Conservation (phyloP, 345 rosid species). For the Pistacia vera region DNA sequence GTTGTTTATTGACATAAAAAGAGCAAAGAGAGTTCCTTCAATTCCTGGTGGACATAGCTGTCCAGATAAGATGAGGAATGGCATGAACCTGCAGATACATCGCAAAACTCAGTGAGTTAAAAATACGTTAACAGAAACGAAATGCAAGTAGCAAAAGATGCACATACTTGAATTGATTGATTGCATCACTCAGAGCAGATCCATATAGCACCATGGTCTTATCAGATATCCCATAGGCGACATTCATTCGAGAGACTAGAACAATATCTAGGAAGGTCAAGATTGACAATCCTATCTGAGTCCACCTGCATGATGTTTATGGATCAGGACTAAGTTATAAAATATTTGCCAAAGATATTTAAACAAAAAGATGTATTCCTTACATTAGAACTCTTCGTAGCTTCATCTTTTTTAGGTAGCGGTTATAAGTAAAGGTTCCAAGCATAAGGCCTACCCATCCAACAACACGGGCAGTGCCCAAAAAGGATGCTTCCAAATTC, state of each 20-base stretch:
- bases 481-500: conserved; percentile 81
- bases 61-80: conserved; percentile 92
- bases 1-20: conserved; percentile 96
- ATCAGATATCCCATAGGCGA: conserved; percentile 71
- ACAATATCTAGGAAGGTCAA: conserved; percentile 68
- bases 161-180: conserved; percentile 91
- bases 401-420: conserved; percentile 72
- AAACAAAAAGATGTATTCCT: conserved; percentile 25
- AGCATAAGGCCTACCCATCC: conserved; percentile 97
- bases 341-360: neutral
- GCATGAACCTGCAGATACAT: conserved; percentile 80
- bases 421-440: conserved; percentile 79
- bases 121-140: conserved; percentile 9
- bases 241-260: conserved; percentile 63
- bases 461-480: conserved; percentile 85
- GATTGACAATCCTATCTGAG: conserved; percentile 72
- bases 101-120: neutral
- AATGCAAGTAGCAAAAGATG: neutral
- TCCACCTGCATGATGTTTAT: conserved; percentile 58
- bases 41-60: conserved; percentile 97
- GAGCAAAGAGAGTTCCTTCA: conserved; percentile 93
- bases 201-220: conserved; percentile 86
- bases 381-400: conserved; percentile 76
- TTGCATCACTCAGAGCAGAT: conserved; percentile 87
- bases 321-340: conserved; percentile 15